A percentile compares a stretch with the other conserved stretches of the same genome.
These are phyloP conservation scores for Euphorbia lathyris DNA, from an alignment of 345 rosid species.

Conservation along the genomic window DNA sequence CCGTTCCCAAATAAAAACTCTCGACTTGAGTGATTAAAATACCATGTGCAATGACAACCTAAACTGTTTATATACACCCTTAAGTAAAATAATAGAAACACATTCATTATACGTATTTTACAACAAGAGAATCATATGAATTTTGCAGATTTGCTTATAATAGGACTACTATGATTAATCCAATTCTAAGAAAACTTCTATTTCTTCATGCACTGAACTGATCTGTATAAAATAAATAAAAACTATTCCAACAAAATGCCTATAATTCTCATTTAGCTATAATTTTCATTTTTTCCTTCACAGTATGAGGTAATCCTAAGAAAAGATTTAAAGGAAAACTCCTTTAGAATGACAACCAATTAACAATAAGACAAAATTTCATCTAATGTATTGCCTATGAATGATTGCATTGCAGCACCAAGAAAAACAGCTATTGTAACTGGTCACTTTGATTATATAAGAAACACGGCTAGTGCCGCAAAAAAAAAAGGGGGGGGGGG, in stretches of 20 bases:
- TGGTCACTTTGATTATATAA: not conserved
- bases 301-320: not conserved
- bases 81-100: not conserved
- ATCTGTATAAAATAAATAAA: not conserved
- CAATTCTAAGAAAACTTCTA: not conserved
- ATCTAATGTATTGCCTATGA: not conserved
- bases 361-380: not conserved
- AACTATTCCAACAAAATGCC: not conserved
- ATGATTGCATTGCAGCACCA: not conserved
- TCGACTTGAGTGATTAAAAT: not conserved
- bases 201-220: not conserved
- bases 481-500: not conserved
- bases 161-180: not conserved
- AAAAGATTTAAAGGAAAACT: not conserved
- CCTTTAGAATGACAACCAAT: not conserved
- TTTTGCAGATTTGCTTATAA: not conserved
- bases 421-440: not conserved
- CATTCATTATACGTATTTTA: not conserved
- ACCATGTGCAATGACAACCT: not conserved
- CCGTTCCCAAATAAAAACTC: not conserved
- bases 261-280: not conserved
- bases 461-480: not conserved
- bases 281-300: not conserved
- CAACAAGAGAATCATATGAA: not conserved
- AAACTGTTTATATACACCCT: not conserved